Evolutionary conservation across 495 filamentous ascomycete species (phyloP).

Genomic region (Aspergillus cavernicola): DNA sequence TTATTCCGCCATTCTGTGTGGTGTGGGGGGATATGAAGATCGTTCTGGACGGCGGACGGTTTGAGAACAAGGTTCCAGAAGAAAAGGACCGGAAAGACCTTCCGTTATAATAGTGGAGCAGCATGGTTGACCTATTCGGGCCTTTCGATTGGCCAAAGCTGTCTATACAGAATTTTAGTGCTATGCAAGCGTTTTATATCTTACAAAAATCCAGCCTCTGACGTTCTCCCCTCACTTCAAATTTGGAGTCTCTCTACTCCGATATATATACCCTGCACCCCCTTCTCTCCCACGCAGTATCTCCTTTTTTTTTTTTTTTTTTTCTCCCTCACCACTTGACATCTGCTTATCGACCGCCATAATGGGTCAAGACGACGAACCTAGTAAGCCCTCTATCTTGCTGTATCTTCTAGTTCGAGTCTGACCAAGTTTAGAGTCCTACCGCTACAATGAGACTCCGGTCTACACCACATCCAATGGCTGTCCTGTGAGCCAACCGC

Average conservation of each 20-base stretch:
- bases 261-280: conserved; percentile 14
- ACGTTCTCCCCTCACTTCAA: too few species aligned
- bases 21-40: neutral
- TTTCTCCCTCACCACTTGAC: neutral
- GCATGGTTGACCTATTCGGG: neutral
- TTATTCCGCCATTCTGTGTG: neutral
- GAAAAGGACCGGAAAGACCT: neutral
- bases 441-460: conserved; percentile 55
- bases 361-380: conserved; percentile 38
- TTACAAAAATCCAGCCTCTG: too few species aligned
- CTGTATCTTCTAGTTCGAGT: neutral
- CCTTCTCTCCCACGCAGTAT: neutral
- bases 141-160: neutral
- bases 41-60: neutral
- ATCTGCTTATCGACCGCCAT: conserved; percentile 12
- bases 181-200: neutral
- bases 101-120: neutral
- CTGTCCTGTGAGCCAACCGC: conserved; percentile 35
- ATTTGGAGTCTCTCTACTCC: neutral
- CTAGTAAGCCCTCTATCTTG: conserved; percentile 21
- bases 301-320: neutral
- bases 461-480: conserved; percentile 62
- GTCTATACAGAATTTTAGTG: neutral
- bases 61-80: neutral
- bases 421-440: conserved; percentile 31